Conservation (phyloP, 371 early-diverging fungal species). For the Mortierella sp. region DNA sequence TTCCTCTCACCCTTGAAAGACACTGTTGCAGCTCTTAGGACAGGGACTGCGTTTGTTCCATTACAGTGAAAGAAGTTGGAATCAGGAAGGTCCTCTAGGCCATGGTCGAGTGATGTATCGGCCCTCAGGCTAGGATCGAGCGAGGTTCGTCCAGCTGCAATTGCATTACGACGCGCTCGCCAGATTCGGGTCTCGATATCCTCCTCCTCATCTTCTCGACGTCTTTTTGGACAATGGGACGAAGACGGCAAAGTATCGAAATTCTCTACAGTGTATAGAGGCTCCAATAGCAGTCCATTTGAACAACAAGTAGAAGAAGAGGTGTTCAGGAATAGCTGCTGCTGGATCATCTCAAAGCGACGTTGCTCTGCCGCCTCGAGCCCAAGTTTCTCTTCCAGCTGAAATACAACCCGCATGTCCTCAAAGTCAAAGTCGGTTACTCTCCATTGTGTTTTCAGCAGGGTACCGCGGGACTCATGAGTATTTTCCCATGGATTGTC, state of each 20-base stretch:
- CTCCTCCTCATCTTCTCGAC: background rate
- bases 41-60: background rate
- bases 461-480: background rate
- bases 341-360: constrained; percentile 5
- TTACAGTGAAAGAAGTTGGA: constrained; percentile 43
- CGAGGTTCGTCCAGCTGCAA: background rate
- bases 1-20: constrained; percentile 39
- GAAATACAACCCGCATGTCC: constrained; percentile 20
- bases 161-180: background rate
- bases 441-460: constrained; percentile 25
- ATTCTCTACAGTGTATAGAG: too few relatives aligned
- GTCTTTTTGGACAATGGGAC: background rate
- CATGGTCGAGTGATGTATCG: background rate
- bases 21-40: constrained; percentile 21
- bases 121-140: background rate
- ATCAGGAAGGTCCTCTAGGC: constrained; percentile 3
- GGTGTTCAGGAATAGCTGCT: background rate
- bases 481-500: background rate
- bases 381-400: constrained; percentile 42
- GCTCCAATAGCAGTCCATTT: too few relatives aligned
- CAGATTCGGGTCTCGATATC: background rate
- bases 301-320: background rate
- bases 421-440: constrained; percentile 27
- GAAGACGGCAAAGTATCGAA: too few relatives aligned
- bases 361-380: constrained; percentile 32